A percentile compares a stretch with the other conserved stretches of the same genome.
These are phyloP conservation scores for Backusella tuberculispora DNA, from an alignment of 192 early-diverging fungal species.

Conservation along the genomic window DNA sequence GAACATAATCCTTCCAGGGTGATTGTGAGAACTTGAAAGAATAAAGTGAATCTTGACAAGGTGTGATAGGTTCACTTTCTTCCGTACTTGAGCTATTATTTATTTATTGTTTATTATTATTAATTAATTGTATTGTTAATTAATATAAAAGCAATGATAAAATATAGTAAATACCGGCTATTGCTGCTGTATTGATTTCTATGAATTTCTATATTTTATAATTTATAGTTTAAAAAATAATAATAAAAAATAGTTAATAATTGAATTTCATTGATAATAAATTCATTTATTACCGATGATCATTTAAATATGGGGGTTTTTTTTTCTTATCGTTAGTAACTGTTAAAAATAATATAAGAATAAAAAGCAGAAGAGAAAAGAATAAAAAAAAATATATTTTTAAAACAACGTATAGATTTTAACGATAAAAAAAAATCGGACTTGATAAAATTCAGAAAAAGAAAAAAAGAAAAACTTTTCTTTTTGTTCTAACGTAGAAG, in stretches of 20 bases:
- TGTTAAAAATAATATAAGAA: neutral
- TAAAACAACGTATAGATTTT: no score
- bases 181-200: neutral
- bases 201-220: neutral
- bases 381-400: neutral
- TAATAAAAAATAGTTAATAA: no score
- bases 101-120: neutral
- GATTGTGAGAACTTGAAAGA: neutral
- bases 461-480: constrained; percentile 1
- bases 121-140: neutral
- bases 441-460: constrained; percentile 15
- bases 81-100: constrained; percentile 13
- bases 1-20: neutral
- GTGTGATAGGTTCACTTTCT: neutral
- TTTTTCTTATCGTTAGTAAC: no score
- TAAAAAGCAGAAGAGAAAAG: neutral
- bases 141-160: neutral
- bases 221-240: neutral
- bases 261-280: neutral
- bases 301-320: neutral
- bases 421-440: neutral
- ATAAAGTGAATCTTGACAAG: constrained; percentile 1
- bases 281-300: neutral
- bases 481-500: no score
- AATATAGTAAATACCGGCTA: neutral